Evolutionary conservation across 1,284 basidiomycete species (phyloP).

Genomic region (Rhodotorula sp.): DNA sequence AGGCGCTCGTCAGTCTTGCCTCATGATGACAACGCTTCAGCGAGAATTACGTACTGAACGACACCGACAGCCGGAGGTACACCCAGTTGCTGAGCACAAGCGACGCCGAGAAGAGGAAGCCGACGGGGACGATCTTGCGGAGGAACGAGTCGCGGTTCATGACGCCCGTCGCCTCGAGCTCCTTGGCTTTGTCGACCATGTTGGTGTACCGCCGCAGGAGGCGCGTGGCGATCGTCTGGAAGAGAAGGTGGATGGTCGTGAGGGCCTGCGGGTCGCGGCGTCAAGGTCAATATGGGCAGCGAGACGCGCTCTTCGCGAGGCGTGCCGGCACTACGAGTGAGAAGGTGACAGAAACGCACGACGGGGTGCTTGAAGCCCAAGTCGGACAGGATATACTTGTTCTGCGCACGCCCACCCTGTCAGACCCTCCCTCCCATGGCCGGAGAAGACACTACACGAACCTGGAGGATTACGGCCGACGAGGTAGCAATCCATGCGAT

Average conservation of each 20-base stretch:
- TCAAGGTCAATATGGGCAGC: background rate
- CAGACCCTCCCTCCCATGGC: no score
- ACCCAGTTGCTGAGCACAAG: conserved; percentile 93
- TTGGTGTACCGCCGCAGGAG: conserved; percentile 82
- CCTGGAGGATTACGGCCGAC: conserved; percentile 82
- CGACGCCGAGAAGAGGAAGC: conserved; percentile 85
- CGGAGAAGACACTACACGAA: background rate
- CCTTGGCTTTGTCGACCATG: conserved; percentile 84
- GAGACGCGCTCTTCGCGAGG: no score
- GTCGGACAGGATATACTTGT: conserved; percentile 85
- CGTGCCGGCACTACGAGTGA: no score
- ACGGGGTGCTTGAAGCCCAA: conserved; percentile 69
- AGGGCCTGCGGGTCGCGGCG: background rate
- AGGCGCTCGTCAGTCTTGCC: background rate
- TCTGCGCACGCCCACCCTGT: conserved; percentile 57
- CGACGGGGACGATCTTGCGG: conserved; percentile 88
- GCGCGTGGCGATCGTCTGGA: conserved; percentile 82
- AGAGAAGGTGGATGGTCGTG: conserved; percentile 62
- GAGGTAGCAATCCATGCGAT: conserved; percentile 79
- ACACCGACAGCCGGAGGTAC: conserved; percentile 85
- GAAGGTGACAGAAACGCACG: conserved; percentile 9
- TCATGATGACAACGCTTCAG: background rate
- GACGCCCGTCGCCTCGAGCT: conserved; percentile 70
- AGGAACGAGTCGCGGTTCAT: conserved; percentile 70
- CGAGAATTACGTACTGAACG: conserved; percentile 61